Base-by-base conservation (phyloP, 257 asterid species). In the Euphrasia confusa region DNA sequence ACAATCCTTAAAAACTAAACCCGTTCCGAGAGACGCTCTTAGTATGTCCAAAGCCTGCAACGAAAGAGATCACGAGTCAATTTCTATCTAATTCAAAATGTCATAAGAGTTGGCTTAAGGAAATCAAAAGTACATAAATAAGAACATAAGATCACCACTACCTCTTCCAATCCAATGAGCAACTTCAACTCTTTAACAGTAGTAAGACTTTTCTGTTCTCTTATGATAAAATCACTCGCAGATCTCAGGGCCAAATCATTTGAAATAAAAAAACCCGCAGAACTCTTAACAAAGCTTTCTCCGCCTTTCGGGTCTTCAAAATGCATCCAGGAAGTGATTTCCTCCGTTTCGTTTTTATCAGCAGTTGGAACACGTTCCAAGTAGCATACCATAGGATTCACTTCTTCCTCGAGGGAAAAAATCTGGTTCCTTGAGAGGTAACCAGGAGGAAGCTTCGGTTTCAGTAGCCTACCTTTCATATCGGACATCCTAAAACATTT, bases 221-320 rank as follows among this genome's bases (percentile, higher is more conserved):
- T 30, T 30, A 3, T 3, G 33, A 30, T 30, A 30, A 2, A 30
- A 30, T 3, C 33, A 30, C 33, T 9, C 3, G 57, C 4, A 24
- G 28, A 65, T 1, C 30, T 58, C 39, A 73, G 71, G 0, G 13
- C 35, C 37, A 73, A 60, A 69, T 74, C 59, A 68, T 35, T 61
- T 1, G 53, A 12, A 11, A 72, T 63, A 7, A 8, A 12, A 42
- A 47, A 72, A 32, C 21, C 55, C 10, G 30, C 32, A 0, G 69
- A 66, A n/a, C 60, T n/a, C 26, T 44, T 35, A 0, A 72, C 15
- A 33, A 21, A 71, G 7, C 6, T 61, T 37, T 52, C 76, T 26
- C 35, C 11, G 7, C 68, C 68, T 54, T 72, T 21, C 7, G 58
- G 58, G 4, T 54, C 58, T 35, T 54, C 10, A 24, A 24, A 21